Percentiles rank a stretch among this genome's conserved stretches.
phyloP scores from a whole-genome alignment of 23 red algal genomes.

The Gracilaria vermiculophylla region DNA sequence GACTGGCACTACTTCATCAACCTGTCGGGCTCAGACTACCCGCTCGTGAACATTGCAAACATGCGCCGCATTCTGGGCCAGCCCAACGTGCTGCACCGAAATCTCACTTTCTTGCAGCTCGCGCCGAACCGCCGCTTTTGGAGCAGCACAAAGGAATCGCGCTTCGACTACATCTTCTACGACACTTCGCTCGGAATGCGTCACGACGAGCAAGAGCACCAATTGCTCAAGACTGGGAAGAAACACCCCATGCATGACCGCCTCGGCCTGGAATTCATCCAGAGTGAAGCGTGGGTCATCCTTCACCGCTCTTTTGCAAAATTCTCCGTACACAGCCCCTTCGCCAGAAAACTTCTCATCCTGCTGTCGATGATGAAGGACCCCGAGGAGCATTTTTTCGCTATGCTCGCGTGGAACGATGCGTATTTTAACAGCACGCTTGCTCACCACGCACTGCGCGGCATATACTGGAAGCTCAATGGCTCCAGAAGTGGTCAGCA shows the following conservation, averaged over 20 bases:
- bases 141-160: slow-evolving; percentile 1
- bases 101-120: slow-evolving; percentile 29
- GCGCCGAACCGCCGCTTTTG: slow-evolving; percentile 12
- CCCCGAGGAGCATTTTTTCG: slow-evolving; percentile 72
- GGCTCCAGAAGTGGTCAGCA: slow-evolving; percentile 22
- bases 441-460: slow-evolving; percentile 37
- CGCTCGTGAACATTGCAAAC: slow-evolving; percentile 40
- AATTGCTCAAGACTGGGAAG: background rate
- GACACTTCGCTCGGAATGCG: slow-evolving; percentile 2
- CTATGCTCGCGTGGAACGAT: slow-evolving; percentile 47
- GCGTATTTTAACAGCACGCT: slow-evolving; percentile 39
- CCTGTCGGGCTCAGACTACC: slow-evolving; percentile 75
- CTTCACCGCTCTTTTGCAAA: slow-evolving; percentile 54
- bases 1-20: slow-evolving; percentile 77
- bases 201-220: background rate
- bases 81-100: background rate
- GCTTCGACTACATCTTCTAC: slow-evolving; percentile 25
- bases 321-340: slow-evolving; percentile 14
- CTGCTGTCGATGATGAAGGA: slow-evolving; percentile 35
- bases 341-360: slow-evolving; percentile 10
- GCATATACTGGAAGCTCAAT: slow-evolving; percentile 54
- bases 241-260: background rate
- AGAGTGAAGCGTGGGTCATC: slow-evolving; percentile 74
- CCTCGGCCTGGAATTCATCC: slow-evolving; percentile 1
- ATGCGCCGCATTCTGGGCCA: slow-evolving; percentile 53